Conservation (phyloP, 768 basidiomycete genomes). For the Auriscalpium vulgare region DNA sequence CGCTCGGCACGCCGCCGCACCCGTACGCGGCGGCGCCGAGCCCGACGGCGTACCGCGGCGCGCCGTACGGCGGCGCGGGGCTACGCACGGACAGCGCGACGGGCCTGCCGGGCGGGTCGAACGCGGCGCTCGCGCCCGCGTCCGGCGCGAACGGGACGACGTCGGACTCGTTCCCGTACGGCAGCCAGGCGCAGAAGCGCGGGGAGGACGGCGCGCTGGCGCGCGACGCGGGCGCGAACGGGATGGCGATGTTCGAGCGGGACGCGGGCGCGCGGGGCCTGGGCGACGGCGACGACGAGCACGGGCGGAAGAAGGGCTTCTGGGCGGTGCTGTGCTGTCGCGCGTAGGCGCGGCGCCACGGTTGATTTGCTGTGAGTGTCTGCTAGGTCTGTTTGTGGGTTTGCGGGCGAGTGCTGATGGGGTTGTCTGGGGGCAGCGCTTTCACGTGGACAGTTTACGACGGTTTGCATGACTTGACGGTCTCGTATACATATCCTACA, state of each 20-base stretch:
- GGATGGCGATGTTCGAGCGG: conserved; percentile 60
- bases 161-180: conserved; percentile 64
- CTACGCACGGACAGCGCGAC: conserved; percentile 25
- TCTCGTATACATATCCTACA: too few relatives aligned
- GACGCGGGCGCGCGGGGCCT: conserved; percentile 49
- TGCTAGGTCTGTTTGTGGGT: not conserved
- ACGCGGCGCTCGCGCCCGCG: conserved; percentile 3
- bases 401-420: too few relatives aligned
- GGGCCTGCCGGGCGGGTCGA: conserved; percentile 29
- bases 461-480: too few relatives aligned
- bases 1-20: conserved; percentile 44
- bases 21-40: conserved; percentile 66
- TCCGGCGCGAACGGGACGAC: conserved; percentile 28
- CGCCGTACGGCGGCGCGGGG: conserved; percentile 47
- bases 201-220: conserved; percentile 27
- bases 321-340: conserved; percentile 65
- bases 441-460: too few relatives aligned
- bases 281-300: conserved; percentile 54
- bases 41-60: conserved; percentile 45
- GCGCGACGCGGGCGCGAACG: conserved; percentile 31
- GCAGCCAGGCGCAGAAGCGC: conserved; percentile 41
- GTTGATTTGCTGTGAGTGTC: conserved; percentile 2
- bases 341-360: conserved; percentile 28
- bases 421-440: too few relatives aligned
- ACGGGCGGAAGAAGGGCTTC: conserved; percentile 51